These are phyloP conservation scores for Xylariaceae sp. DNA, from an alignment of 2,329 filamentous ascomycete species.

Conservation along the genomic window DNA sequence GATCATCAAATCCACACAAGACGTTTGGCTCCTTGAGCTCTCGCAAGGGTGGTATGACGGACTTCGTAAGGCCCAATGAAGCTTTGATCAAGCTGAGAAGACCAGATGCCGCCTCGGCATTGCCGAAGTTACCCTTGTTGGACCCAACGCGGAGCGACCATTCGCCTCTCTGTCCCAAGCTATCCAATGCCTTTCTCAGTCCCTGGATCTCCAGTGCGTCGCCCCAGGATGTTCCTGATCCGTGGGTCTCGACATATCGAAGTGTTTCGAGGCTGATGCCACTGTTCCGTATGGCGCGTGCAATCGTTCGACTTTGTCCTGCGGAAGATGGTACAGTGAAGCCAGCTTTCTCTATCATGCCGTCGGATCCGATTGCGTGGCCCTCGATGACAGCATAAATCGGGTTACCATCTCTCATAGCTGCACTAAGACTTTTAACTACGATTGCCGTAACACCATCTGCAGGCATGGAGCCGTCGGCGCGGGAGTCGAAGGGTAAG, in stretches of 20 bases:
- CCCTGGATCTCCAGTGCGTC: slow-evolving; percentile 2
- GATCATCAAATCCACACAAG: too few species aligned
- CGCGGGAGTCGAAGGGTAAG: slow-evolving; percentile 1
- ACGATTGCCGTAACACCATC: slow-evolving; percentile 1
- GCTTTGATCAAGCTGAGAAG: slow-evolving; percentile 2
- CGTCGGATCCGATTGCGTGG: slow-evolving; percentile 1
- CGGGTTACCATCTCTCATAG: too few species aligned
- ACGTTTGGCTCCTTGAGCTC: too few species aligned
- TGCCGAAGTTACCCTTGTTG: slow-evolving; percentile 2
- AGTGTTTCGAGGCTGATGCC: slow-evolving; percentile 1
- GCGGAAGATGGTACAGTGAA: slow-evolving; percentile 1
- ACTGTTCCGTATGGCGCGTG: too few species aligned
- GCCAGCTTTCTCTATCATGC: not conserved
- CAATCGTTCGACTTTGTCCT: too few species aligned
- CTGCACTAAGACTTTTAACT: not conserved
- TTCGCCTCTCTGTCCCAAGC: not conserved
- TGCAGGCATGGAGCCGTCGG: not conserved
- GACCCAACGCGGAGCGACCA: not conserved
- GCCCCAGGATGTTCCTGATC: slow-evolving; percentile 1
- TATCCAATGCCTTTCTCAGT: not conserved
- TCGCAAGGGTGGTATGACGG: too few species aligned
- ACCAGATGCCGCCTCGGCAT: slow-evolving; percentile 2
- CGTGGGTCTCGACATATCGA: slow-evolving; percentile 2
- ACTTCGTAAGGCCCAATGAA: too few species aligned
- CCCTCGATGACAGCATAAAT: slow-evolving; percentile 1